Percentiles rank a stretch among this genome's conserved stretches.
Evolutionary conservation across 805 yeast genomes (phyloP).

Genomic region (Yamadazyma ubonensis): DNA sequence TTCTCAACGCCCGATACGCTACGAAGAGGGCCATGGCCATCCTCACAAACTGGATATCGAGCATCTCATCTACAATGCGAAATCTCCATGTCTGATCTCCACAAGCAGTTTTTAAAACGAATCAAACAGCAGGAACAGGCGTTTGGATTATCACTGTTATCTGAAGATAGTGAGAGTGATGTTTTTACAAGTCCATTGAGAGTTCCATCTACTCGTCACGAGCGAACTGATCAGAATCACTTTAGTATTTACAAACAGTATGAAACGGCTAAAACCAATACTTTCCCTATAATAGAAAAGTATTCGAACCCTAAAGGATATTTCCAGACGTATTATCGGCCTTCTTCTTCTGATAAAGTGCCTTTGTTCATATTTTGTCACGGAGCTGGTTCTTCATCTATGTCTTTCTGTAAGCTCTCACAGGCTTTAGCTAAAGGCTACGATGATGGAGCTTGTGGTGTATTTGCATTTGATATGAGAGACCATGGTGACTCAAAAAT

Average conservation of each 20-base stretch:
- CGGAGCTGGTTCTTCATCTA: constrained; percentile 91
- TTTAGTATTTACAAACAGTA: constrained; percentile 6
- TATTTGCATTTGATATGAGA: constrained; percentile 73
- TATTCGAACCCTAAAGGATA: constrained; percentile 15
- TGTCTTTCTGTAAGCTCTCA: constrained; percentile 66
- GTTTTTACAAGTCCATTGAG: too few species aligned
- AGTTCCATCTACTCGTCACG: neutral
- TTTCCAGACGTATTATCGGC: constrained; percentile 50
- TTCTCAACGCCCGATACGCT: constrained; percentile 36
- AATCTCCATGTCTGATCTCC: constrained; percentile 27
- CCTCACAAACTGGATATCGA: constrained; percentile 7
- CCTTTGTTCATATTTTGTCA: constrained; percentile 81
- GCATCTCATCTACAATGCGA: constrained; percentile 2
- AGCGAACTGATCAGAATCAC: constrained; percentile 13
- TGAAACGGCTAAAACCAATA: neutral
- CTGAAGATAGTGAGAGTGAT: constrained; percentile 17
- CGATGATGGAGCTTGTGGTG: constrained; percentile 44
- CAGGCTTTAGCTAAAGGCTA: constrained; percentile 15
- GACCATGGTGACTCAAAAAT: constrained; percentile 66
- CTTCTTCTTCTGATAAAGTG: constrained; percentile 41
- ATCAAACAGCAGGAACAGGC: constrained; percentile 25
- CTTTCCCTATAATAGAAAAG: constrained; percentile 14
- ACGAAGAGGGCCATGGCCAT: constrained; percentile 40
- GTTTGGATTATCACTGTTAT: constrained; percentile 19
- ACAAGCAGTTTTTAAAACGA: constrained; percentile 24